These are phyloP conservation scores for Populus davidiana DNA, from an alignment of 345 rosid species.

Conservation along the genomic window DNA sequence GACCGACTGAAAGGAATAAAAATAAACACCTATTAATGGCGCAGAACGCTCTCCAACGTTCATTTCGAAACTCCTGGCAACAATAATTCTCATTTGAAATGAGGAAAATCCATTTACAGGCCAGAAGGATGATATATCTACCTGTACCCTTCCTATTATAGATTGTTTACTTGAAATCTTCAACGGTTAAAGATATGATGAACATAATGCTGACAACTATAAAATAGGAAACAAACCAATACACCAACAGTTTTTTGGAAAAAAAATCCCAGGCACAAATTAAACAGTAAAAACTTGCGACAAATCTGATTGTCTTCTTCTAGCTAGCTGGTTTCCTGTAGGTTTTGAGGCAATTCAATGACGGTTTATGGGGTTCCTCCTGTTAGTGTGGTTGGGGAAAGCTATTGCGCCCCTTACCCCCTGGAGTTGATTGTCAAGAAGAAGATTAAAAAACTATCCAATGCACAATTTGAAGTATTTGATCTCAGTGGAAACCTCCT, in stretches of 20 bases:
- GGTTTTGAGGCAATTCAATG: slow-evolving; percentile 9
- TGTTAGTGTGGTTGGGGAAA: slow-evolving; percentile 49
- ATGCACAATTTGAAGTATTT: slow-evolving; percentile 39
- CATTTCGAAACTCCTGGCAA: not conserved
- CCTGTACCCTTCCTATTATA: slow-evolving; percentile 6
- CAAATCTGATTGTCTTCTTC: not conserved
- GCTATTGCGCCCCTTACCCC: slow-evolving; percentile 50
- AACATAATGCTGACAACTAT: not conserved
- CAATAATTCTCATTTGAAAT: not conserved
- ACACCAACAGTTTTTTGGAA: not conserved
- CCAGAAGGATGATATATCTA: not conserved
- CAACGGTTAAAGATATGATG: not conserved
- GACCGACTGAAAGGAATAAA: not conserved
- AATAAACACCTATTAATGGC: not conserved
- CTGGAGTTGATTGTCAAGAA: slow-evolving; percentile 53
- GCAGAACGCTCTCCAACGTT: slow-evolving; percentile 6
- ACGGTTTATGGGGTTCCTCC: slow-evolving; percentile 17
- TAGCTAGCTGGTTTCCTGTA: not conserved
- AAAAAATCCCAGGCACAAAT: not conserved
- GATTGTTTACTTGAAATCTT: not conserved
- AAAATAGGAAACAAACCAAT: not conserved
- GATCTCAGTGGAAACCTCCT: slow-evolving; percentile 49
- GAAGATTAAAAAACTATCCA: slow-evolving; percentile 34
- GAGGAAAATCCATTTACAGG: too few relatives aligned
- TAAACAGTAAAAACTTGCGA: not conserved